Conservation (phyloP, 2,329 filamentous ascomycete genomes). For the Amauroascus niger region DNA sequence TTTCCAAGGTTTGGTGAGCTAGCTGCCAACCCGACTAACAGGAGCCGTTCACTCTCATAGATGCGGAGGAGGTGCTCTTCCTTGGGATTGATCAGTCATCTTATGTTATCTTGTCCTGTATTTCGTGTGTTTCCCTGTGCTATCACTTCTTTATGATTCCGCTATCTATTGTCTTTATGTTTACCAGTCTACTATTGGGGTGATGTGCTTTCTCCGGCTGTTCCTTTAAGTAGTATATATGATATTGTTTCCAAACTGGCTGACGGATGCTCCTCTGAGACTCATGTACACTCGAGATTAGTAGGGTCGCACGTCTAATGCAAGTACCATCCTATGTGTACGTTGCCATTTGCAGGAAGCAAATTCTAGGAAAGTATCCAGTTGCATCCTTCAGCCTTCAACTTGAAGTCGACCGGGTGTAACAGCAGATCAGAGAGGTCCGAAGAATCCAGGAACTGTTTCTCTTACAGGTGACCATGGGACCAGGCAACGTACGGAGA, state of each 20-base stretch:
- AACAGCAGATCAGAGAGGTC: too few species aligned
- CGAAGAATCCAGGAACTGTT: too few species aligned
- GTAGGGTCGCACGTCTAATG: background rate
- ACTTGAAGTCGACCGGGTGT: too few species aligned
- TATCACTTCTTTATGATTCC: background rate
- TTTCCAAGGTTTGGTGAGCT: background rate
- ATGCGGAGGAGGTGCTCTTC: too few species aligned
- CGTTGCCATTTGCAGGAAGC: too few species aligned
- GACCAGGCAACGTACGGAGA: too few species aligned
- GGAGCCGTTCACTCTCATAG: too few species aligned
- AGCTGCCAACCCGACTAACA: too few species aligned
- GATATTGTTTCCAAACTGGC: background rate
- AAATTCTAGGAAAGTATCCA: too few species aligned
- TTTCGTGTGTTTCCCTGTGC: background rate
- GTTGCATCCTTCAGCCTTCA: too few species aligned
- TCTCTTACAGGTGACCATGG: too few species aligned
- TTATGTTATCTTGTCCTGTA: background rate
- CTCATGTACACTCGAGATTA: background rate
- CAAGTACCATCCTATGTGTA: too few species aligned
- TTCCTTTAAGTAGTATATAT: background rate
- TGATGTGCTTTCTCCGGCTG: background rate
- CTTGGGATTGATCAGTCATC: background rate
- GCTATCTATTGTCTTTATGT: background rate
- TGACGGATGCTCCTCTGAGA: background rate
- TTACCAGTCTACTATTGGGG: background rate